These are phyloP conservation scores for Tritrichomonas musculus DNA, from an alignment of 208 protist species.

Conservation along the genomic window DNA sequence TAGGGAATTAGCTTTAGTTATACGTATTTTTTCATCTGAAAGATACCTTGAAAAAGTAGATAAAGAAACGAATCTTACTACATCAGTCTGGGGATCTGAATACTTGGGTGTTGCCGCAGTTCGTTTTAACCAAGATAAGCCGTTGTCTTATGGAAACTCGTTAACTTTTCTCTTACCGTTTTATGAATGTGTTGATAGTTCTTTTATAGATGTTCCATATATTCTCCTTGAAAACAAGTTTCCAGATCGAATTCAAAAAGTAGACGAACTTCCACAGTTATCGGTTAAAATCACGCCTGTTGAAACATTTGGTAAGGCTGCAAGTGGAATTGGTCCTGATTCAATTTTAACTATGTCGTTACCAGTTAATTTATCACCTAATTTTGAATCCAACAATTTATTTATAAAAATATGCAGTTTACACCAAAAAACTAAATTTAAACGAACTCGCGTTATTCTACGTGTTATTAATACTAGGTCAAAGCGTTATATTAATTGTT, in stretches of 20 bases:
- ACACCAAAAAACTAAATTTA: neutral
- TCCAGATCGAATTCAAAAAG: no score
- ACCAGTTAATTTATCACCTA: neutral
- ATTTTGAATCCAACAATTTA: neutral
- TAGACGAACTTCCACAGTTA: neutral
- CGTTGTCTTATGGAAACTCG: no score
- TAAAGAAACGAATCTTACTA: no score
- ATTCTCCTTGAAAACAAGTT: no score
- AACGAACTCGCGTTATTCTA: neutral
- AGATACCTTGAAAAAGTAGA: no score
- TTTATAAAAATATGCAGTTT: neutral
- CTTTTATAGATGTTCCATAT: no score
- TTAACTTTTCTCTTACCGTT: no score
- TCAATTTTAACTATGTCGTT: neutral
- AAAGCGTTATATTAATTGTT: constrained; percentile 14
- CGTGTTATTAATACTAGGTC: neutral
- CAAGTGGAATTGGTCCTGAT: neutral
- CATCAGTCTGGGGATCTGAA: no score
- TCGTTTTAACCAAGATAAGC: no score
- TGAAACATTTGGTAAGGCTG: neutral
- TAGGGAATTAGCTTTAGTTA: neutral
- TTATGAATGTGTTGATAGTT: no score
- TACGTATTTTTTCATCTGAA: no score
- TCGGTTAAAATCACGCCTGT: neutral
- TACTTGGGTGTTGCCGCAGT: no score